Conservation (phyloP, 805 yeast species). For the Teunomyces tritomae region DNA sequence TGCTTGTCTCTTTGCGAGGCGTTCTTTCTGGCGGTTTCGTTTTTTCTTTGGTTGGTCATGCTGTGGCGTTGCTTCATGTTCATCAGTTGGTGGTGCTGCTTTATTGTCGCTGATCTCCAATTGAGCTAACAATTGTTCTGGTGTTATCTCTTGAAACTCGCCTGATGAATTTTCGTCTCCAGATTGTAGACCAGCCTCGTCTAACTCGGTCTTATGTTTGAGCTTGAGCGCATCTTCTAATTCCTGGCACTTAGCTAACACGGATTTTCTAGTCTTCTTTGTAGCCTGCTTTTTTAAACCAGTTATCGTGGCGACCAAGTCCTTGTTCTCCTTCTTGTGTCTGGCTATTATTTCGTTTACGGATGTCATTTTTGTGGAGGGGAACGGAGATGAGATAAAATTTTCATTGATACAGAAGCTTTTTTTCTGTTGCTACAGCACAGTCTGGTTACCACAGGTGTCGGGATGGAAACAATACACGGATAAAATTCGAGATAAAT, state of each 20-base stretch:
- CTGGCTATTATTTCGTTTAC: constrained; percentile 50
- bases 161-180: not conserved
- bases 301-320: constrained; percentile 64
- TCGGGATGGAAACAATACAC: not conserved
- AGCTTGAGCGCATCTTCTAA: constrained; percentile 55
- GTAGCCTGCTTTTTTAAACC: constrained; percentile 81
- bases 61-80: not conserved
- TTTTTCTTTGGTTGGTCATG: constrained; percentile 20
- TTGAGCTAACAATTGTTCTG: constrained; percentile 65
- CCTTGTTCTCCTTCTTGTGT: constrained; percentile 69
- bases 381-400: constrained; percentile 1
- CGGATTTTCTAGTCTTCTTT: constrained; percentile 71
- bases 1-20: constrained; percentile 72
- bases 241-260: constrained; percentile 55
- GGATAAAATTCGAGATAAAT: not conserved
- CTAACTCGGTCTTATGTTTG: constrained; percentile 55
- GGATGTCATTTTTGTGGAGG: constrained; percentile 1
- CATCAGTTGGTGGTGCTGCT: not conserved
- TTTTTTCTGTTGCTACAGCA: constrained; percentile 1
- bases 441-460: constrained; percentile 1
- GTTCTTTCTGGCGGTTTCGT: constrained; percentile 82
- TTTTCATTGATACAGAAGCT: not conserved
- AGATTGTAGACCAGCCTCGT: not conserved
- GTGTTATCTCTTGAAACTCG: constrained; percentile 53
- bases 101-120: constrained; percentile 34